Conservation (phyloP, 1,284 basidiomycete genomes). For the Rhodotorula sp. region DNA sequence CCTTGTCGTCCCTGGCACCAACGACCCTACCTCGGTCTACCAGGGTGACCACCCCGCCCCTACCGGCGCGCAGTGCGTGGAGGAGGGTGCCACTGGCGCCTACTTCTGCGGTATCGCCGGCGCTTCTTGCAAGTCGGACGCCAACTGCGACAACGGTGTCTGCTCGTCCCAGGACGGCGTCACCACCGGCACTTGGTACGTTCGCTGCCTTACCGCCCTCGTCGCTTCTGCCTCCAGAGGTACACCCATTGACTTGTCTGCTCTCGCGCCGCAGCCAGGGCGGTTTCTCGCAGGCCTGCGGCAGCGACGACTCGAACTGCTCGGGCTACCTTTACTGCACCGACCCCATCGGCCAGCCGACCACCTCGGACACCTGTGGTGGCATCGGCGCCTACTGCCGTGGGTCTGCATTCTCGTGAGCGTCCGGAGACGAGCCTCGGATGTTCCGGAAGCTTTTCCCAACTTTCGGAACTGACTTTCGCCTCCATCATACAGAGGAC, state of each 20-base stretch:
- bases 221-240: not conserved
- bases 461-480: too few relatives aligned
- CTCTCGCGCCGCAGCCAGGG: constrained; percentile 2
- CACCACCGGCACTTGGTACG: not conserved
- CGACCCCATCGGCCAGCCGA: not conserved
- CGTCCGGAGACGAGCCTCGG: too few relatives aligned
- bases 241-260: too few relatives aligned
- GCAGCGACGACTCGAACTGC: constrained; percentile 17
- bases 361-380: constrained; percentile 12
- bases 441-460: too few relatives aligned
- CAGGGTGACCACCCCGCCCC: constrained; percentile 20
- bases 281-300: too few relatives aligned
- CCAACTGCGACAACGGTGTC: constrained; percentile 10
- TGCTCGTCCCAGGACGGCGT: not conserved
- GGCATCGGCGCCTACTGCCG: constrained; percentile 18
- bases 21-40: not conserved
- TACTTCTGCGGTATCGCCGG: constrained; percentile 30
- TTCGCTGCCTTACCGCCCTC: too few relatives aligned
- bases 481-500: not conserved
- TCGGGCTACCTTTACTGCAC: constrained; percentile 9
- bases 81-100: constrained; percentile 2
- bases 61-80: not conserved
- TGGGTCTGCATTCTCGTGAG: too few relatives aligned
- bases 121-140: constrained; percentile 6
- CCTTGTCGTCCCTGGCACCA: constrained; percentile 1